Base-by-base conservation (phyloP, 176 grass and related monocot genomes). In the Aegilops longissima region DNA sequence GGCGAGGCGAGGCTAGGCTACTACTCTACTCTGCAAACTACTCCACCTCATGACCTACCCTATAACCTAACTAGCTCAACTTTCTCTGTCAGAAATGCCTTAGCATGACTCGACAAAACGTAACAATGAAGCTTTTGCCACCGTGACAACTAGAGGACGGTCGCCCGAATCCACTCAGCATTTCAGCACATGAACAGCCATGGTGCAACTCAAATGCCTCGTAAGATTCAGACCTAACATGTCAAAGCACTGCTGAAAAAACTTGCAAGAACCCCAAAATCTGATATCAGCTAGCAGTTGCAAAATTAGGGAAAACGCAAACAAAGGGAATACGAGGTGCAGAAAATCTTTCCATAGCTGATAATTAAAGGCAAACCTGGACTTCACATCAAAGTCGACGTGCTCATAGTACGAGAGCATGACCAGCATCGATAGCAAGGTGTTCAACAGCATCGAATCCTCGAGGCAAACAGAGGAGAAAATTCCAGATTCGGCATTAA, bases 1-100 rank as follows among this genome's bases (percentile, higher is more conserved):
- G 73, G 79, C 6, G 31, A 79, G 73, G 79, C 65, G 11, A 58
- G 62, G 36, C 17, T 11, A 59, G 62, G 29, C 6, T 59, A 59
- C 18, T 9, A 59, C 18, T 59, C 29, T 64, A 42, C 31, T 73
- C 78, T 66, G 65, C 65, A 64, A 56, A 56, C 45, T 66, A 79
- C 67, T 62, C 80, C 44, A 79, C 80, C 31, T 81, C 44, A 61
- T 34, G 61, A 24, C 17, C 70, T 81, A 67, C 54, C 13, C 82
- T 79, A n/a, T 6, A 27, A 27, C 33, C 63, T 21, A 59, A 59
- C 54, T 33, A 18, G 73, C 47, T 39, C 40, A 23, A 14, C 49
- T 4, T 56, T 24, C 25, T 77, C 31, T 64, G 27, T 30, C 5
- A 29, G 47, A 33, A 51, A 77, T 40, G 47, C 4, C 34, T 17